A percentile compares a stretch with the other conserved stretches of the same genome.
Conservation (phyloP, 1,284 basidiomycete genomes). For the Cryptococcus sp. region DNA sequence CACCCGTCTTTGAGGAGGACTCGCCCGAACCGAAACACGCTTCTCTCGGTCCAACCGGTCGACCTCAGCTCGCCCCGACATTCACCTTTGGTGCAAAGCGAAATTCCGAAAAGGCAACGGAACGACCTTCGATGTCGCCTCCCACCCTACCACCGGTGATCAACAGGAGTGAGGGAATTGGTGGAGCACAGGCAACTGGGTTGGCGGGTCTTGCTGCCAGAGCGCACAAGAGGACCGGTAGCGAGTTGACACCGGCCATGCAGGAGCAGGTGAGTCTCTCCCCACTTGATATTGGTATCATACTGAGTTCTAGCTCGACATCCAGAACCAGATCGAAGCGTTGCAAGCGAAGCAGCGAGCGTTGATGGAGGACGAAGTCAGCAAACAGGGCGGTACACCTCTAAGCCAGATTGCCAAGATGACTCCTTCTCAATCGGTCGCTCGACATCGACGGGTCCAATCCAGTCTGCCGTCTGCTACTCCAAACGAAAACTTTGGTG, state of each 20-base stretch:
- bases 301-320: constrained; percentile 59
- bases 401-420: constrained; percentile 39
- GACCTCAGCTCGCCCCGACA: constrained; percentile 78
- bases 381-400: constrained; percentile 62
- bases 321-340: constrained; percentile 85
- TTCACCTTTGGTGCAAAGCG: constrained; percentile 74
- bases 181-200: constrained; percentile 38
- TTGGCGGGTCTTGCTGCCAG: constrained; percentile 45
- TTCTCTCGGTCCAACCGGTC: constrained; percentile 64
- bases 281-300: background rate
- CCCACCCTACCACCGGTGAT: constrained; percentile 26
- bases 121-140: constrained; percentile 14
- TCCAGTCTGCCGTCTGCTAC: constrained; percentile 53
- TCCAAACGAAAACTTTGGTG: constrained; percentile 21
- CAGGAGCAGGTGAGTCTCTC: constrained; percentile 68
- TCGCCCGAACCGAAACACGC: constrained; percentile 28
- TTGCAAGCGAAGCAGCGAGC: constrained; percentile 83
- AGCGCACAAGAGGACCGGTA: constrained; percentile 51
- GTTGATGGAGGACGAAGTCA: constrained; percentile 77
- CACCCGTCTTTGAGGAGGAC: constrained; percentile 43
- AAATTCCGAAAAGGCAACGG: constrained; percentile 4
- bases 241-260: constrained; percentile 64
- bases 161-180: constrained; percentile 36
- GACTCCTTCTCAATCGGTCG: constrained; percentile 32
- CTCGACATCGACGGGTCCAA: constrained; percentile 78